Conservation (phyloP, 2,329 filamentous ascomycete genomes). For the Fusarium sp. region DNA sequence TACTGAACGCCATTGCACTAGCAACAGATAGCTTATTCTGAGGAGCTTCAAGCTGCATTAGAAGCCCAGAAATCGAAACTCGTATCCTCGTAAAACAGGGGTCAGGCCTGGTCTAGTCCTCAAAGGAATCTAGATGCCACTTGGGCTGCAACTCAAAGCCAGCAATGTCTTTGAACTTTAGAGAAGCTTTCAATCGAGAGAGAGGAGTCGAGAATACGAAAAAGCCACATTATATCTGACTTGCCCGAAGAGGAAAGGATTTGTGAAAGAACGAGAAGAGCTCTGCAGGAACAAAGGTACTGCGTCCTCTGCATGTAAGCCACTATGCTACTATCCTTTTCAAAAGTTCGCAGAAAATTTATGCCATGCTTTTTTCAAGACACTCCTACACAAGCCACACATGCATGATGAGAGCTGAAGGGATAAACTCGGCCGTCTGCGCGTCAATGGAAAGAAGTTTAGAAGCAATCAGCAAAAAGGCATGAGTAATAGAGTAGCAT, state of each 20-base stretch:
- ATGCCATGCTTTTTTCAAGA: constrained; percentile 9
- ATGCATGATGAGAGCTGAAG: constrained; percentile 20
- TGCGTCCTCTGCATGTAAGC: constrained; percentile 1
- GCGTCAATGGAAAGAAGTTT: constrained; percentile 2
- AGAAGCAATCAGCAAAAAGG: neutral
- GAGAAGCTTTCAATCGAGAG: neutral
- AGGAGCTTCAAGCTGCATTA: neutral
- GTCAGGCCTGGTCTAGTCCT: neutral
- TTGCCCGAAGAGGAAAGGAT: constrained; percentile 3
- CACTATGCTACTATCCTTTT: neutral
- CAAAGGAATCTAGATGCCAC: neutral
- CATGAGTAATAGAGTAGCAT: neutral
- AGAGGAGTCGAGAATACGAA: constrained; percentile 20
- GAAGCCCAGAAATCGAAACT: constrained; percentile 5
- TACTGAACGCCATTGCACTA: constrained; percentile 13
- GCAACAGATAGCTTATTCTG: constrained; percentile 16
- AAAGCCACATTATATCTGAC: constrained; percentile 2
- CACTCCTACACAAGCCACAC: constrained; percentile 28
- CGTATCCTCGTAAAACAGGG: neutral
- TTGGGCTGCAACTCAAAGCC: constrained; percentile 7
- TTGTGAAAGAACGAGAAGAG: neutral
- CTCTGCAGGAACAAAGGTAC: neutral
- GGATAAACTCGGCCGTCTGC: constrained; percentile 27
- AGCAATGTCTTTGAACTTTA: constrained; percentile 1
- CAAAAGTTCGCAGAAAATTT: neutral